These are phyloP conservation scores for Castanea mollissima DNA, from an alignment of 306 rosid genomes.

Conservation along the genomic window DNA sequence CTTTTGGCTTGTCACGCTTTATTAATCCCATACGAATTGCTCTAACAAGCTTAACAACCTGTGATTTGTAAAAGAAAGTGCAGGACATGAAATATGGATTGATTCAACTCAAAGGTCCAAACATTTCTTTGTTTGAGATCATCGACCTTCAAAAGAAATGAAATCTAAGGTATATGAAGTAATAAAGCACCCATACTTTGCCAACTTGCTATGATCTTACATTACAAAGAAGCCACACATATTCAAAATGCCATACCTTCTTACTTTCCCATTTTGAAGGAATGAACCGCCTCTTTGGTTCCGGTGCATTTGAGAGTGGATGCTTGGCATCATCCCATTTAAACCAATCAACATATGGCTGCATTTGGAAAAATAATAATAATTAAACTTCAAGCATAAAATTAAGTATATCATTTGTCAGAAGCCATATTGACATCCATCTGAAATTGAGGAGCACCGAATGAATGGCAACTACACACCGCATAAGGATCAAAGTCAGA, in stretches of 20 bases:
- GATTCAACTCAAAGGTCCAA: slow-evolving; percentile 8
- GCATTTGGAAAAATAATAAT: slow-evolving; percentile 20
- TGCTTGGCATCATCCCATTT: slow-evolving; percentile 82
- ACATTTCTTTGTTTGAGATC: background rate
- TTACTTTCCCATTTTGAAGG: slow-evolving; percentile 92
- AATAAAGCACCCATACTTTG: background rate
- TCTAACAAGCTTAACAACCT: slow-evolving; percentile 74
- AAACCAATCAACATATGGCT: slow-evolving; percentile 92
- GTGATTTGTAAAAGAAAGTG: slow-evolving; percentile 24
- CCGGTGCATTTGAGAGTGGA: slow-evolving; percentile 92
- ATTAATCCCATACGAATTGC: slow-evolving; percentile 79
- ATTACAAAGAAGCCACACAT: background rate
- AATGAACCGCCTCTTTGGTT: slow-evolving; percentile 93
- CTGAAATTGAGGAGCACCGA: slow-evolving; percentile 1
- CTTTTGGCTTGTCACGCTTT: slow-evolving; percentile 74
- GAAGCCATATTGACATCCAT: background rate
- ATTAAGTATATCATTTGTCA: background rate
- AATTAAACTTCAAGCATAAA: slow-evolving; percentile 6
- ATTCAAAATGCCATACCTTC: slow-evolving; percentile 43
- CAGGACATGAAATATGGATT: slow-evolving; percentile 16
- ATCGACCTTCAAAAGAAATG: background rate
- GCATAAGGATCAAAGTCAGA: slow-evolving; percentile 73
- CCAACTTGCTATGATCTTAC: background rate
- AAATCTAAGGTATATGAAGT: background rate
- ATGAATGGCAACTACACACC: slow-evolving; percentile 43